phyloP scores from a whole-genome alignment of 345 rosid species.

The Eutrema japonicum region DNA sequence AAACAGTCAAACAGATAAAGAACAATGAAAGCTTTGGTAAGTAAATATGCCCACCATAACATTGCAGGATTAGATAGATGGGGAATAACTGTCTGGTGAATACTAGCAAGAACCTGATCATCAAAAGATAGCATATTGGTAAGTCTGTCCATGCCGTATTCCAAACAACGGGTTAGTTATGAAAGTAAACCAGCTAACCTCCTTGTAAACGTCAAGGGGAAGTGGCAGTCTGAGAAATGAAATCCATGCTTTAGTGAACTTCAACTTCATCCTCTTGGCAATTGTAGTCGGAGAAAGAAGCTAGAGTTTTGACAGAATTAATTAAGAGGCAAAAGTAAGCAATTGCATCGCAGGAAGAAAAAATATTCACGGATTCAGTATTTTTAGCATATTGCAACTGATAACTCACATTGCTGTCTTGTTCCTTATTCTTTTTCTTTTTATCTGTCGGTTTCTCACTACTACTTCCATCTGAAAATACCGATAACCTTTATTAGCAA shows the following conservation, averaged over 20 bases:
- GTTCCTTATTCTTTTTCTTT: slow-evolving; percentile 46
- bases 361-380: not conserved
- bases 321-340: slow-evolving; percentile 6
- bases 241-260: slow-evolving; percentile 92
- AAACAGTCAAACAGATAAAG: slow-evolving; percentile 13
- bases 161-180: slow-evolving; percentile 3
- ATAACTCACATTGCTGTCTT: slow-evolving; percentile 52
- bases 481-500: slow-evolving; percentile 22
- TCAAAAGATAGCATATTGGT: slow-evolving; percentile 40
- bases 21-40: not conserved
- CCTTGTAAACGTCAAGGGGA: slow-evolving; percentile 85
- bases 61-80: slow-evolving; percentile 73
- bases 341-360: slow-evolving; percentile 1
- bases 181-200: slow-evolving; percentile 53
- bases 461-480: slow-evolving; percentile 33
- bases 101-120: slow-evolving; percentile 74
- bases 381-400: slow-evolving; percentile 1
- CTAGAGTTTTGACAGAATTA: slow-evolving; percentile 43
- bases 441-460: slow-evolving; percentile 39
- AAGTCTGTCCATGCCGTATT: slow-evolving; percentile 12
- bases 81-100: slow-evolving; percentile 82
- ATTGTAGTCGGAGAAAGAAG: slow-evolving; percentile 60
- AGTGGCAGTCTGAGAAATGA: slow-evolving; percentile 87
- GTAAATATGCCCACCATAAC: slow-evolving; percentile 59
- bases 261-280: slow-evolving; percentile 78